Conservation (phyloP, 164 flowering plant genomes). For the Amborella trichopoda region DNA sequence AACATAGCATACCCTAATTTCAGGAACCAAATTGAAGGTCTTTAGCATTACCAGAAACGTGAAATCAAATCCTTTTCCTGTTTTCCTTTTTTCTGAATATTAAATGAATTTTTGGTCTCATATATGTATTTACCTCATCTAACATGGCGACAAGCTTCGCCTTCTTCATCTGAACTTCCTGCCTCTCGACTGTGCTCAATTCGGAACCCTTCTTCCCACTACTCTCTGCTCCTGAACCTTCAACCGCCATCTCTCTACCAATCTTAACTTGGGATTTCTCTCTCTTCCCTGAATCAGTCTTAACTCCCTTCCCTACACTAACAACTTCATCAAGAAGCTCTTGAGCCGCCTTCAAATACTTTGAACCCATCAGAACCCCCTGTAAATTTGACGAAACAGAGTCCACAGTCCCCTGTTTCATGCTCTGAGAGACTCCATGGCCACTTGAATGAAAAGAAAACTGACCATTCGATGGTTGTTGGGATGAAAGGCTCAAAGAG, state of each 20-base stretch:
- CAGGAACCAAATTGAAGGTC: too few relatives aligned
- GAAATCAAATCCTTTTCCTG: too few relatives aligned
- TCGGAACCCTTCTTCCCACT: slow-evolving; percentile 33
- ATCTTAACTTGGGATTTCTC: slow-evolving; percentile 16
- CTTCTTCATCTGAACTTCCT: slow-evolving; percentile 96
- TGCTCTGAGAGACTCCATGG: too few relatives aligned
- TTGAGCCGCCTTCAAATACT: slow-evolving; percentile 83
- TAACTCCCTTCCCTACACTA: slow-evolving; percentile 44
- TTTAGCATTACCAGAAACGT: too few relatives aligned
- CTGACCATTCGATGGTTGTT: too few relatives aligned
- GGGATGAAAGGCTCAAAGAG: slow-evolving; percentile 84
- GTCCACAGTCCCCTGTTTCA: too few relatives aligned
- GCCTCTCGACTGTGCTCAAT: slow-evolving; percentile 67
- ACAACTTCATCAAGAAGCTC: slow-evolving; percentile 86
- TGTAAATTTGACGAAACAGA: too few relatives aligned
- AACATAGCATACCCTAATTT: too few relatives aligned
- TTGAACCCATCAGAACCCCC: slow-evolving; percentile 67
- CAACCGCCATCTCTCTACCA: slow-evolving; percentile 17
- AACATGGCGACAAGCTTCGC: slow-evolving; percentile 90
- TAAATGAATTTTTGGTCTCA: too few relatives aligned
- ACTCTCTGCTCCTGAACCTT: slow-evolving; percentile 18
- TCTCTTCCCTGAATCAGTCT: slow-evolving; percentile 14
- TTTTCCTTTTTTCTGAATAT: too few relatives aligned
- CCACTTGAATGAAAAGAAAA: too few relatives aligned
- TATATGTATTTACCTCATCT: slow-evolving; percentile 92